Evolutionary conservation across 768 basidiomycete species (phyloP), one percentile per base, ranked within the genome.

Genomic region (Cubamyces lactineus): DNA sequence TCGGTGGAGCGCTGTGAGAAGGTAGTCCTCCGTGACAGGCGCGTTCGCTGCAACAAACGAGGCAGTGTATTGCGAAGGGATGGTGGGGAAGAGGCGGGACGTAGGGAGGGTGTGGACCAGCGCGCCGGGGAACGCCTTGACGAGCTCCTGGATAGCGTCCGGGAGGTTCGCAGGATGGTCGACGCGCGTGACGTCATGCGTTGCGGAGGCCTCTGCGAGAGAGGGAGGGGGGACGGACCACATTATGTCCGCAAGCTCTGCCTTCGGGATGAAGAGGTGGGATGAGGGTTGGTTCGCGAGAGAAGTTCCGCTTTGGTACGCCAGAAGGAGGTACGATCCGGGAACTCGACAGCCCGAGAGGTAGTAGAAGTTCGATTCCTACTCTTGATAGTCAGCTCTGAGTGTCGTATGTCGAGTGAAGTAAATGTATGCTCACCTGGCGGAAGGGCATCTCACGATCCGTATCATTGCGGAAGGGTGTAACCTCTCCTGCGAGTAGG

Each of bases 361-460:
- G 72, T 94, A 96, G 76, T 84, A 88, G 72, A 96, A 96, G 75
- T 96, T 96, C 68, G 88, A 89, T 74, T 95, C 93, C 77, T 82
- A 69, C 15, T 19, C 11, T n/a, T 23, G 7, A 52, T 28, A 21
- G 13, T 21, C 51, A 45, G 45, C 47, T 13, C 45, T 38, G 34
- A 57, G 12, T 28, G 34, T 0, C 13, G 24, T 47, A 11, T 40
- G 12, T 19, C 62, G 78, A 77, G 46, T 74, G 75, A 66, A 21
- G 24, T 42, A 21, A 24, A 21, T 19, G 41, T 13, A n/a, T 8
- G 54, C 58, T 3, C 0, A 75, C 81, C 69, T 81, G 80, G 58
- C 85, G 80, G 68, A 93, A 92, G 4, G 79, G 71, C 45, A 92
- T 75, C 75, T 94, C 92, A 34, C 92, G 83, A 71, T 96, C 93